Evolutionary conservation across 805 yeast species (phyloP), one percentile per base, ranked within the genome.

Genomic region (Wickerhamomyces bovis): DNA sequence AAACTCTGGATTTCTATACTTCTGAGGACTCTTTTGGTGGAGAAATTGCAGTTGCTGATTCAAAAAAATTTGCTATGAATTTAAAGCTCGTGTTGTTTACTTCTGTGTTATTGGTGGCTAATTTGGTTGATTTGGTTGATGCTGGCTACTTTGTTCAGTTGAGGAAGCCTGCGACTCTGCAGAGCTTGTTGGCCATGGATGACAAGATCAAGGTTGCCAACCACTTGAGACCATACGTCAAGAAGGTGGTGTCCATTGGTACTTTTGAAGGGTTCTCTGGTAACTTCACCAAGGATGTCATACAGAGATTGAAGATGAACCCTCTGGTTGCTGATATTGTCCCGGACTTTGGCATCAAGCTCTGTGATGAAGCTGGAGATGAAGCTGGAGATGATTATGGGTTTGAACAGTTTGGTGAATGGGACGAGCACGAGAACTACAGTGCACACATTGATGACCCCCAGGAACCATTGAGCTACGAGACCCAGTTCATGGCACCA

Each of bases 231-330:
- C 68, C 73, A 35, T 63, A 70, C 38, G 61, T 86, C 23, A 68
- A 71, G 12, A 71, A 74, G 46, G 68, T 76, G 12, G 80, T 80
- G 53, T 72, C 85, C 0, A 79, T 88, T 57, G 95, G 95, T 1
- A 73, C 72, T 20, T 84, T 86, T 58, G 78, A 76, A 52, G 95
- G 85, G 0, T 77, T 89, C 50, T 73, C 83, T 0, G 89, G 89
- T 1, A 73, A 73, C 45, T 78, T 83, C 59, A 68, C 81, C 11
- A 61, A 65, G 23, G 77, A 69, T 11, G 67, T 74, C 1, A 55
- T 78, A 33, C 72, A 70, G 9, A 68, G 74, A 54, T 71, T 83
- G 49, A 69, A 69, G 38, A 63, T 61, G 19, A 82, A 81, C 57
- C 89, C 88, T 2, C 63, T 80, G 58, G 81, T 89, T 31, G 79